These are phyloP conservation scores for Yamadazyma diospyri DNA, from an alignment of 1,139 yeast species.

Conservation along the genomic window DNA sequence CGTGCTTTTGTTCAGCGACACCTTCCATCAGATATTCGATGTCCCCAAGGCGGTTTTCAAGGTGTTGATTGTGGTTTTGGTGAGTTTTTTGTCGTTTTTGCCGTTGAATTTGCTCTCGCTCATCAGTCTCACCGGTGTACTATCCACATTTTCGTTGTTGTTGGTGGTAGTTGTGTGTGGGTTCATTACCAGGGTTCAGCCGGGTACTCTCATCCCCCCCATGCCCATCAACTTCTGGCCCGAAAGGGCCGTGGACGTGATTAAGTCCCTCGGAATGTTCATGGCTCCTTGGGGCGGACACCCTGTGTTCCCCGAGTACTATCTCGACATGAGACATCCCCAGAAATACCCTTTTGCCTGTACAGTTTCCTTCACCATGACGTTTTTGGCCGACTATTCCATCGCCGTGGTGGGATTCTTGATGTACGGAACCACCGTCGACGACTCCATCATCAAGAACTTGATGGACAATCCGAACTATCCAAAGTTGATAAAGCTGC, in stretches of 20 bases:
- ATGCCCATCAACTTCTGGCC: constrained; percentile 54
- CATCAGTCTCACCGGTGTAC: constrained; percentile 70
- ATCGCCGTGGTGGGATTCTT: constrained; percentile 36
- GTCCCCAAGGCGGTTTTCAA: constrained; percentile 51
- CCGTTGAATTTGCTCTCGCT: constrained; percentile 73
- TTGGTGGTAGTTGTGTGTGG: constrained; percentile 62
- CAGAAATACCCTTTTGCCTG: constrained; percentile 27
- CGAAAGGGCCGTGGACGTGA: constrained; percentile 25
- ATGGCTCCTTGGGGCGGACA: constrained; percentile 94
- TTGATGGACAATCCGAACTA: constrained; percentile 32
- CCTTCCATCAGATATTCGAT: constrained; percentile 59
- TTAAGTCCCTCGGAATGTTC: constrained; percentile 67
- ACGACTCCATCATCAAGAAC: constrained; percentile 40
- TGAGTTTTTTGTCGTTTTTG: constrained; percentile 63
- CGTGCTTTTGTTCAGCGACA: constrained; percentile 79
- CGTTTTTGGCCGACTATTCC: constrained; percentile 30
- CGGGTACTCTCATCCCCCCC: constrained; percentile 66
- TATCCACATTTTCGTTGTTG: constrained; percentile 65
- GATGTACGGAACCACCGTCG: constrained; percentile 37
- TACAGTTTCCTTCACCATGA: constrained; percentile 30
- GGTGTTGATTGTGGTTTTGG: constrained; percentile 36
- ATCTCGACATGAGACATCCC: constrained; percentile 81
- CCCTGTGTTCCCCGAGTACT: constrained; percentile 78
- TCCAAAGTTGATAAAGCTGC: constrained; percentile 29
- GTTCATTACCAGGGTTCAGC: constrained; percentile 45